Conservation (phyloP, 371 early-diverging fungal genomes). For the Saksenaea vasiformis region DNA sequence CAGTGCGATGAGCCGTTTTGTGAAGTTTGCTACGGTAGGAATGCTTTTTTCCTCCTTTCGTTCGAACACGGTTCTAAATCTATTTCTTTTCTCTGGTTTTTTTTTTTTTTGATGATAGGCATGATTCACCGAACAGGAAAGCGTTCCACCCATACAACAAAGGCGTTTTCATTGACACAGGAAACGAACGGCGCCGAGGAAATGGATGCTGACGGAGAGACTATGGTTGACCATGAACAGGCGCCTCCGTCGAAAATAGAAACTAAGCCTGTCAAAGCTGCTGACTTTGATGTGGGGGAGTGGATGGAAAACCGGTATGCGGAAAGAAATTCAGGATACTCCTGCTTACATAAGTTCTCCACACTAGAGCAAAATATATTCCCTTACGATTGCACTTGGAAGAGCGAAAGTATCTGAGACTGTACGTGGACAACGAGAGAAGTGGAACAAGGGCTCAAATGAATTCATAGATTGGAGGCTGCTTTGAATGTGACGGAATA, state of each 20-base stretch:
- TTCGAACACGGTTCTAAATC: background rate
- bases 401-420: slow-evolving; percentile 87
- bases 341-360: background rate
- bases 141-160: slow-evolving; percentile 62
- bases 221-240: slow-evolving; percentile 14
- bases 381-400: slow-evolving; percentile 85
- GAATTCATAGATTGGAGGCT: slow-evolving; percentile 71
- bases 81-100: background rate
- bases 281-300: slow-evolving; percentile 55
- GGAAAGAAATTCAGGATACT: background rate
- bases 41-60: background rate
- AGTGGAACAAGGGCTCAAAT: slow-evolving; percentile 5
- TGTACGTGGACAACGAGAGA: slow-evolving; percentile 47
- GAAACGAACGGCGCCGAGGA: background rate
- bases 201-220: slow-evolving; percentile 14
- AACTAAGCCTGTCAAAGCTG: slow-evolving; percentile 18
- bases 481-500: slow-evolving; percentile 88
- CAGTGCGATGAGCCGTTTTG: slow-evolving; percentile 87
- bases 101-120: slow-evolving; percentile 24
- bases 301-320: slow-evolving; percentile 75
- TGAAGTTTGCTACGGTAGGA: slow-evolving; percentile 83
- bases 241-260: background rate
- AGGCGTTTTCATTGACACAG: slow-evolving; percentile 21
- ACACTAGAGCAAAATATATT: slow-evolving; percentile 75
- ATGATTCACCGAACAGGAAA: slow-evolving; percentile 90